Evolutionary conservation across 768 basidiomycete genomes (phyloP).

Genomic region (Xanthoconium purpureum): DNA sequence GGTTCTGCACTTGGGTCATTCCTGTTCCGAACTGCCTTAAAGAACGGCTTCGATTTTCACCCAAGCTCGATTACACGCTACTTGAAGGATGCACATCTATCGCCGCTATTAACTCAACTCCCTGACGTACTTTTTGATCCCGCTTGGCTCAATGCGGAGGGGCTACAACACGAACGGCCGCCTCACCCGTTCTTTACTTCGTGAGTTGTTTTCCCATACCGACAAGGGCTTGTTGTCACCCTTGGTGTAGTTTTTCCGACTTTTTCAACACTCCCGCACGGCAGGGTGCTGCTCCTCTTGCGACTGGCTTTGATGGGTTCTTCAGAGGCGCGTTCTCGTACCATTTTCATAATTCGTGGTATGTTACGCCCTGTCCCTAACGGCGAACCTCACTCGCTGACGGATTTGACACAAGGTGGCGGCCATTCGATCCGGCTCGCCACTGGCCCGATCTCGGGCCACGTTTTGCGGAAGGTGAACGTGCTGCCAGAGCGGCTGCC

Average conservation of each 20-base stretch:
- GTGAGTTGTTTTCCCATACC: constrained; percentile 39
- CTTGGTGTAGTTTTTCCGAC: constrained; percentile 64
- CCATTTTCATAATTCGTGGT: constrained; percentile 96
- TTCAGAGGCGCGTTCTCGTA: constrained; percentile 95
- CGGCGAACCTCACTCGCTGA: background rate
- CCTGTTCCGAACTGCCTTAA: constrained; percentile 90
- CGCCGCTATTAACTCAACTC: constrained; percentile 73
- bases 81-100: constrained; percentile 82
- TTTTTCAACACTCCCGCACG: constrained; percentile 81
- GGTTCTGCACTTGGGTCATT: constrained; percentile 89
- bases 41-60: constrained; percentile 94
- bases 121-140: constrained; percentile 97
- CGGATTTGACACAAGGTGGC: constrained; percentile 64
- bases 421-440: constrained; percentile 87
- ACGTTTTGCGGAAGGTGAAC: constrained; percentile 63
- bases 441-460: constrained; percentile 94
- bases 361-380: constrained; percentile 18
- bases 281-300: constrained; percentile 78
- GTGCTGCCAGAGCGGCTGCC: constrained; percentile 34
- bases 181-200: constrained; percentile 92
- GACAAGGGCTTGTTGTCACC: background rate
- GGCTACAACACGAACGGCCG: constrained; percentile 87
- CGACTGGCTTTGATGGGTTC: constrained; percentile 91
- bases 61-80: constrained; percentile 94
- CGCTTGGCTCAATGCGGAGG: constrained; percentile 94